These are phyloP conservation scores for Akanthomyces uredinophilus DNA, from an alignment of 2,329 filamentous ascomycete species.

Conservation along the genomic window DNA sequence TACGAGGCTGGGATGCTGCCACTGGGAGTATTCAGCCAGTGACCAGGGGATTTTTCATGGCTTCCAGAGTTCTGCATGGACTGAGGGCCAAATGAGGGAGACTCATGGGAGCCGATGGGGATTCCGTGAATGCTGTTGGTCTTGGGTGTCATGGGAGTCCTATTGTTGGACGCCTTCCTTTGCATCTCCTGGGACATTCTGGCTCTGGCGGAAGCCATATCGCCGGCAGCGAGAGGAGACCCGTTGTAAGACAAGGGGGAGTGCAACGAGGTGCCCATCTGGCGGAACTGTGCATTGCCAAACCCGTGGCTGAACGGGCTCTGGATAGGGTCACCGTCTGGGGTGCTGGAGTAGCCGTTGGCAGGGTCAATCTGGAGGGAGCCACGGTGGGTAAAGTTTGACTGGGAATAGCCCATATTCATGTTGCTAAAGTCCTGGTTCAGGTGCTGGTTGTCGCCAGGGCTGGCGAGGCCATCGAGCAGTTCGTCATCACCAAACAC, in stretches of 20 bases:
- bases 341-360: conserved; percentile 83
- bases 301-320: conserved; percentile 81
- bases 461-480: conserved; percentile 63
- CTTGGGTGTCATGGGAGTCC: conserved; percentile 82
- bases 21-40: conserved; percentile 83
- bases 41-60: conserved; percentile 76
- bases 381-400: conserved; percentile 53
- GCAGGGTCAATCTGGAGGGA: conserved; percentile 59
- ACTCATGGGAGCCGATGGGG: conserved; percentile 62
- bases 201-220: conserved; percentile 48
- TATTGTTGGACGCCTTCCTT: conserved; percentile 66
- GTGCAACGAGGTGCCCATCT: conserved; percentile 50
- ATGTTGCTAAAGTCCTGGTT: conserved; percentile 54
- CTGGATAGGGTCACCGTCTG: conserved; percentile 85
- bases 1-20: conserved; percentile 76
- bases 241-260: conserved; percentile 37
- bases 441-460: conserved; percentile 47
- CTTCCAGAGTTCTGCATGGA: conserved; percentile 66
- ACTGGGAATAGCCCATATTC: conserved; percentile 52
- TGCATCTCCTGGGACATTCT: conserved; percentile 60
- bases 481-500: conserved; percentile 86
- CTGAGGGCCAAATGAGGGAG: conserved; percentile 67
- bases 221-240: conserved; percentile 38
- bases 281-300: conserved; percentile 68
- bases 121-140: conserved; percentile 71